Evolutionary conservation across 371 early-diverging fungal genomes (phyloP).

Genomic region (Mortierella sp.): DNA sequence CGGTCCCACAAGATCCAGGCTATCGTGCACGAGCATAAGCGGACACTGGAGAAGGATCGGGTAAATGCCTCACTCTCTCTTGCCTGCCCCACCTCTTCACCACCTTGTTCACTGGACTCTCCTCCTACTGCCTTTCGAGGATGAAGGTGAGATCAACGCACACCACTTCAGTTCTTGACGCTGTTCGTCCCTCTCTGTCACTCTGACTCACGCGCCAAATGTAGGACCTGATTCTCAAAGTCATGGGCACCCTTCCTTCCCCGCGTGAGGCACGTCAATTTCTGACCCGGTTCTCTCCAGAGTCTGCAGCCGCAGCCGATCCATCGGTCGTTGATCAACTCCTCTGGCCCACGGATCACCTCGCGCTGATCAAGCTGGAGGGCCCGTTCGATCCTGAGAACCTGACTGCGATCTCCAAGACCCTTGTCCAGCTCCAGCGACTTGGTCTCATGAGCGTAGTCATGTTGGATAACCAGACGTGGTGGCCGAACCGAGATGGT

Average conservation of each 20-base stretch:
- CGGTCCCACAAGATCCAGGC: constrained; percentile 40
- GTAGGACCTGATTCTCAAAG: constrained; percentile 62
- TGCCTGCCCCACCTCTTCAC: too few species aligned
- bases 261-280: constrained; percentile 83
- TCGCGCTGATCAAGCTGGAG: constrained; percentile 72
- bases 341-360: constrained; percentile 59
- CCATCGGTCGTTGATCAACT: constrained; percentile 59
- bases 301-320: constrained; percentile 19
- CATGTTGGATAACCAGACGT: constrained; percentile 67
- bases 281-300: constrained; percentile 67
- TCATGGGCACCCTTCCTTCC: constrained; percentile 77
- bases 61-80: constrained; percentile 10
- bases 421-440: constrained; percentile 74
- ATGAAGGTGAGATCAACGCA: not conserved
- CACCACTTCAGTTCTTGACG: not conserved
- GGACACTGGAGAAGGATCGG: constrained; percentile 41
- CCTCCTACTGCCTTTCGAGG: not conserved
- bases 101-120: not conserved
- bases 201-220: constrained; percentile 1
- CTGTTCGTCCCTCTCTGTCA: not conserved
- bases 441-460: constrained; percentile 80
- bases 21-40: constrained; percentile 22
- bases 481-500: constrained; percentile 50
- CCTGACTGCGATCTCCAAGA: constrained; percentile 64
- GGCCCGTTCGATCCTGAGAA: constrained; percentile 63